Conservation (phyloP, 2,329 filamentous ascomycete species). For the Trichoderma sp. region DNA sequence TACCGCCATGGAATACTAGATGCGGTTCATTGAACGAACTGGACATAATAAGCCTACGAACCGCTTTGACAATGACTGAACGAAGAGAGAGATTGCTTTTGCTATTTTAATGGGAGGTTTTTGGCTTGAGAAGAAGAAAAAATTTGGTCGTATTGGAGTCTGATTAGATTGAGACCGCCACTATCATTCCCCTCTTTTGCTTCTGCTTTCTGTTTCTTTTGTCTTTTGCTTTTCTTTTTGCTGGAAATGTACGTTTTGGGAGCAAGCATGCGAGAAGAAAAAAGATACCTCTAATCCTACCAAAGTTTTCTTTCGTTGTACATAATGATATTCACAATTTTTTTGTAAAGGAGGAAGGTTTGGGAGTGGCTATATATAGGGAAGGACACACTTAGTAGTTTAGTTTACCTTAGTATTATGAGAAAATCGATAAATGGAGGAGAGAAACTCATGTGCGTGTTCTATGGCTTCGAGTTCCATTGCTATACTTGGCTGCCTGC, state of each 20-base stretch:
- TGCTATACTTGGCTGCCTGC: not conserved
- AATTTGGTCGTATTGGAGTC: constrained; percentile 2
- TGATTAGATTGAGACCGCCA: constrained; percentile 7
- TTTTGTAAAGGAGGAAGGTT: not conserved
- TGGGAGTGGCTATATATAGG: not conserved
- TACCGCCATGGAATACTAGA: constrained; percentile 77
- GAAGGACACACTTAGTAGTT: not conserved
- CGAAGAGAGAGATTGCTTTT: not conserved
- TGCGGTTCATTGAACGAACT: not conserved
- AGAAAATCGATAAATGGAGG: not conserved
- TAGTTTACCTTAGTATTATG: not conserved
- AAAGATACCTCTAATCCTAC: constrained; percentile 24
- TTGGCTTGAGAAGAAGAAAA: constrained; percentile 18
- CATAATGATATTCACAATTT: not conserved
- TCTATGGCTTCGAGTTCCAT: not conserved
- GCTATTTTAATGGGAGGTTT: not conserved
- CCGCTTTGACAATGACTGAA: not conserved
- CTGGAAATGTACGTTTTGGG: constrained; percentile 26
- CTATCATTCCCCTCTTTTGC: constrained; percentile 23
- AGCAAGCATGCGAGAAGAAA: constrained; percentile 37
- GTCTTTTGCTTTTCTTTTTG: not conserved
- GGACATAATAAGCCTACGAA: not conserved
- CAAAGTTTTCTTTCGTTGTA: constrained; percentile 11
- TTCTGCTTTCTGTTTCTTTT: not conserved
- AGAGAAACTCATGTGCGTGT: not conserved